Base-by-base conservation (phyloP, 371 early-diverging fungal species). In the Nosema bombycis region DNA sequence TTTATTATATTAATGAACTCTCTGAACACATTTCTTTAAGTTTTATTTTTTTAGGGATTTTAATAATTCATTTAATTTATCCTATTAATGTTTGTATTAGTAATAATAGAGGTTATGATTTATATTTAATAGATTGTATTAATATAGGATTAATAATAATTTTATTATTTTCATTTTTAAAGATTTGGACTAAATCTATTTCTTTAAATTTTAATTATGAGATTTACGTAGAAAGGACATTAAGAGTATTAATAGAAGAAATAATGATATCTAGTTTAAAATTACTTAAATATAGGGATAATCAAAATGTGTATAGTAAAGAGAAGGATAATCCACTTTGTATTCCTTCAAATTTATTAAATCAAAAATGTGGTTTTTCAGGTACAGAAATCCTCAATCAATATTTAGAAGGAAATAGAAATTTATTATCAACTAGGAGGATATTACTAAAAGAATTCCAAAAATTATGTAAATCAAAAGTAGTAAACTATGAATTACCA, bases 361-460 rank as follows among this genome's bases (percentile, higher is more conserved):
- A 46, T 18, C 6, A 46, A 18, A 18, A 46, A 46, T 46, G 46
- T 46, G 46, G 46, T 18, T 46, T 46, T 18, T 46, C 46, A 10
- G 46, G 46, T 6, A 46, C 6, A 10, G 46, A 46, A 18, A 46
- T 46, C 18, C 46, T 46, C 46, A 46, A 46, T 46, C 6, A 10
- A 10, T 46, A 18, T 46, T 46, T 46, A 6, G 6, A 6, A 46
- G 46, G 18, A 6, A 6, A 10, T 18, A 46, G 18, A 46, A 46
- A 18, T 18, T 10, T 10, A 18, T 30, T 80, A 0, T 64, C 56
- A 12, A 79, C 77, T 21, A 82, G 83, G 69, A 81, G 81, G 62
- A 74, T 82, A 18, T 75, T 85, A 28, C 67, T 85, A 18, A 85
- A 83, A 55, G 85, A 83, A 70, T 85, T 85, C 69, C 75, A 79